A percentile compares a stretch with the other conserved stretches of the same genome.
Conservation (phyloP, 2,329 filamentous ascomycete species). For the Colletotrichum acutatum region DNA sequence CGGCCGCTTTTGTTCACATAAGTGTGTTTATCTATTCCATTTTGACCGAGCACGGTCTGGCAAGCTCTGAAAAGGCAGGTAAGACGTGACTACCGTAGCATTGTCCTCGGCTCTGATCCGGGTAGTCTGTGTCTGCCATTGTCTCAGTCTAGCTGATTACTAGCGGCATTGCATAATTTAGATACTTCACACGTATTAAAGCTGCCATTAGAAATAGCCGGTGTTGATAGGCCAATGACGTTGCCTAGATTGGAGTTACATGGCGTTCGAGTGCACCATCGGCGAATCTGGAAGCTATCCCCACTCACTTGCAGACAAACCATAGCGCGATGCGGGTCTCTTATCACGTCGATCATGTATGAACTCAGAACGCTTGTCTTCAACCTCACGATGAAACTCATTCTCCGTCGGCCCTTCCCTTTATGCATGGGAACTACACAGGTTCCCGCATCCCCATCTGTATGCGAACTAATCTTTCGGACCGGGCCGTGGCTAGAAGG, state of each 20-base stretch:
- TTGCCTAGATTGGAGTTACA: not conserved
- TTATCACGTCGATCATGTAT: not conserved
- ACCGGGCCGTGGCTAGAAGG: not conserved
- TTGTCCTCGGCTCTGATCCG: not conserved
- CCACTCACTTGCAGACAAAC: not conserved
- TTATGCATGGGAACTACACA: not conserved
- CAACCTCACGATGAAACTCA: not conserved
- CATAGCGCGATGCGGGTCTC: not conserved
- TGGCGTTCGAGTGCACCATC: not conserved
- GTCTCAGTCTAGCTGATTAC: too few species aligned
- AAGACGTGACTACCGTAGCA: not conserved
- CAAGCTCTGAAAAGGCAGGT: not conserved
- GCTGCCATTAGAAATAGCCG: not conserved
- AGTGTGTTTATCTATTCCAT: not conserved
- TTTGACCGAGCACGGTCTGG: not conserved
- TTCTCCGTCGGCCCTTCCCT: not conserved
- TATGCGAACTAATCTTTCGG: not conserved
- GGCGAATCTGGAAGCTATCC: not conserved
- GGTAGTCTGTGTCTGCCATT: not conserved
- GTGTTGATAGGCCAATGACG: not conserved
- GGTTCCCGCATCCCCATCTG: not conserved
- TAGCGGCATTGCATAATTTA: too few species aligned
- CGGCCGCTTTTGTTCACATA: not conserved
- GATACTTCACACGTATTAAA: not conserved
- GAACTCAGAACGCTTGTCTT: not conserved